Percentiles rank a stretch among this genome's conserved stretches.
phyloP scores from a whole-genome alignment of 768 basidiomycete species.

The Pulveroboletus sp. region DNA sequence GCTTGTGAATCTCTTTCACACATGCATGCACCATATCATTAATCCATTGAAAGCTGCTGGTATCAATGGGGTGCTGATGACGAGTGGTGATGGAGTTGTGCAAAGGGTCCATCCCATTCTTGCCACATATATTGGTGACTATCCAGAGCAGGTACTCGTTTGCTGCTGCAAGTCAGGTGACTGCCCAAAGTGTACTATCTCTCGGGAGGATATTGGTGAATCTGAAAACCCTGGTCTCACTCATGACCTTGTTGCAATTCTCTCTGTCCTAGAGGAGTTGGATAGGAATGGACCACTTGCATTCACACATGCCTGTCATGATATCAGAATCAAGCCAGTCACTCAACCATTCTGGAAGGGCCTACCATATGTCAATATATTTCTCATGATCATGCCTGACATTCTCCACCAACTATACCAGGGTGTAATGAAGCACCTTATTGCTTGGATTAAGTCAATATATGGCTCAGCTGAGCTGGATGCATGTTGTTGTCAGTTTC shows the following conservation, averaged over 20 bases:
- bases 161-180: background rate
- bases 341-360: background rate
- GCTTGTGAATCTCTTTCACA: background rate
- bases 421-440: background rate
- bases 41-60: background rate
- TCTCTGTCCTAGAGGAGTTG: background rate
- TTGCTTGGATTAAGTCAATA: background rate
- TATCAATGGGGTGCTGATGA: background rate
- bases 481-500: background rate
- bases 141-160: background rate
- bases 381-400: background rate
- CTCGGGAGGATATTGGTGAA: background rate
- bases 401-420: background rate
- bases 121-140: background rate
- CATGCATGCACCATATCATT: background rate
- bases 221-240: background rate
- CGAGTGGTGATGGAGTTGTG: background rate
- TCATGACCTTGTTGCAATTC: background rate
- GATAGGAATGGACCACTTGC: background rate
- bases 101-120: background rate
- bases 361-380: background rate
- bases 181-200: background rate
- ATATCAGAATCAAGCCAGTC: background rate
- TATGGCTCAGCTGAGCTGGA: background rate
- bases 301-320: background rate